Percentiles rank a stretch among this genome's conserved stretches.
These are phyloP conservation scores for Penicillium maclennaniae DNA, from an alignment of 495 filamentous ascomycete species.

Conservation along the genomic window DNA sequence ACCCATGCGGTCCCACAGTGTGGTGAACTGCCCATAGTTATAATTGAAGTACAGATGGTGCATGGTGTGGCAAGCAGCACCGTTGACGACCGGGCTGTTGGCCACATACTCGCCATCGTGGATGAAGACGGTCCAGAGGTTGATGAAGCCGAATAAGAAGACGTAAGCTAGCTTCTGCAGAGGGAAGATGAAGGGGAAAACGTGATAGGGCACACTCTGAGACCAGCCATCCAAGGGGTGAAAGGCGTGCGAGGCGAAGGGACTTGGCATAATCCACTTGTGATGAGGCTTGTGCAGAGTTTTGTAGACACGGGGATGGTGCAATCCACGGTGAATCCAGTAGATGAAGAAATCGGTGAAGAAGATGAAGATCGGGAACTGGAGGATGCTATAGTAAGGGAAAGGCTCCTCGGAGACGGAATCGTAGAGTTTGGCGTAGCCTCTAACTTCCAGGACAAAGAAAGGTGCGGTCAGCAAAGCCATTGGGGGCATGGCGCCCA, in stretches of 20 bases:
- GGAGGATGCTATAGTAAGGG: conserved; percentile 71
- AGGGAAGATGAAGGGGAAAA: conserved; percentile 91
- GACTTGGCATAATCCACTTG: conserved; percentile 99
- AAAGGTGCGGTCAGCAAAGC: conserved; percentile 77
- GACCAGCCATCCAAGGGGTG: conserved; percentile 91
- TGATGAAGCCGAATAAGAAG: conserved; percentile 84
- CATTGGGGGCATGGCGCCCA: conserved; percentile 74
- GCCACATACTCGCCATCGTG: conserved; percentile 96
- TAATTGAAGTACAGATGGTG: conserved; percentile 99
- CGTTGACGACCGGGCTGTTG: conserved; percentile 85
- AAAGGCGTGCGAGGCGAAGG: conserved; percentile 89
- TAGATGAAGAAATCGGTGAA: conserved; percentile 96
- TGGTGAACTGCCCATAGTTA: conserved; percentile 97
- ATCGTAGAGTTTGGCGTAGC: conserved; percentile 86
- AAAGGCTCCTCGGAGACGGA: conserved; percentile 66
- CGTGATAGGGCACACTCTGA: conserved; percentile 90
- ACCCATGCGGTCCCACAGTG: conserved; percentile 88
- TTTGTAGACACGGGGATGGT: conserved; percentile 82
- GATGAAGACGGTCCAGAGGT: conserved; percentile 96
- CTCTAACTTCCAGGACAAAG: conserved; percentile 79
- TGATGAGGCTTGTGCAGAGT: conserved; percentile 93
- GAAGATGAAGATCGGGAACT: conserved; percentile 86
- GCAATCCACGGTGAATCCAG: conserved; percentile 87
- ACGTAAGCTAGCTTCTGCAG: conserved; percentile 89
- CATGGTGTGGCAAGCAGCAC: conserved; percentile 93